Conservation (phyloP, 2,329 filamentous ascomycete genomes). For the Rosellinia necatrix region DNA sequence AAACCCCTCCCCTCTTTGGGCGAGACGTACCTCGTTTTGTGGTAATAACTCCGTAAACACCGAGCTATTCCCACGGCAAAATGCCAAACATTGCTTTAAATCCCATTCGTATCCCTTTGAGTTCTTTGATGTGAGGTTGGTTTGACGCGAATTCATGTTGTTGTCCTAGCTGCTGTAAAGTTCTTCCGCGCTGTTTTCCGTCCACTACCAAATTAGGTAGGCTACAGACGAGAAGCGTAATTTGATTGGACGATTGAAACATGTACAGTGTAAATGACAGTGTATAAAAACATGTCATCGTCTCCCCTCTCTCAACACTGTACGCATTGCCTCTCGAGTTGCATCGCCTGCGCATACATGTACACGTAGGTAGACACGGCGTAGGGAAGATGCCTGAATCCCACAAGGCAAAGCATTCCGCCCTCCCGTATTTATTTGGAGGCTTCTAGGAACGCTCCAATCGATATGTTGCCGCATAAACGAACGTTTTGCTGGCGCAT, state of each 20-base stretch:
- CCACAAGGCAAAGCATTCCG: background rate
- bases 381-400: conserved; percentile 4
- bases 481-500: conserved; percentile 11
- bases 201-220: conserved; percentile 13
- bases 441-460: conserved; percentile 3
- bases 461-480: background rate
- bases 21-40: too few species aligned
- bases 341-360: too few species aligned
- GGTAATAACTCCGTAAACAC: too few species aligned
- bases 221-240: background rate
- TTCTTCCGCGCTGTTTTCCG: too few species aligned
- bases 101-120: too few species aligned
- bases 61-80: too few species aligned
- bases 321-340: background rate
- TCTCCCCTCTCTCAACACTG: background rate
- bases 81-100: too few species aligned
- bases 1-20: too few species aligned
- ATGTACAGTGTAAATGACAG: conserved; percentile 2
- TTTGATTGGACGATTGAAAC: conserved; percentile 2
- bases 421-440: conserved; percentile 3
- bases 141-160: too few species aligned
- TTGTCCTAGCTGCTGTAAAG: too few species aligned
- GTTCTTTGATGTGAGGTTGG: too few species aligned
- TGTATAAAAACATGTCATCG: background rate
- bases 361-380: background rate